Conservation (phyloP, 2,329 filamentous ascomycete species). For the Ascocoryne sarcoides region DNA sequence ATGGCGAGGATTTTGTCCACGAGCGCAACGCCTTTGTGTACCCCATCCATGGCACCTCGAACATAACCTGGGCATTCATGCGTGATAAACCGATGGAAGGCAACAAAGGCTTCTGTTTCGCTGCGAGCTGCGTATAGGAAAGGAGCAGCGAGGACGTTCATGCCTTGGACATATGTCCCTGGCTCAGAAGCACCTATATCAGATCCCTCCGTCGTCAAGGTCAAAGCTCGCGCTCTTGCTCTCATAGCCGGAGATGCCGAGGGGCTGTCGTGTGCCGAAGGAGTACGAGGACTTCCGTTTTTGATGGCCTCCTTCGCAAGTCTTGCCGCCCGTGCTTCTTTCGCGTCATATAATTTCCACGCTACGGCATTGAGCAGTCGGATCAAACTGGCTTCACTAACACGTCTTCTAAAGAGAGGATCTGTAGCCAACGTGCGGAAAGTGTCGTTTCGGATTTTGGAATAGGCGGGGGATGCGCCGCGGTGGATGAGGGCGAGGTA, state of each 20-base stretch:
- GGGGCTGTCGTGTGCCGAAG: constrained; percentile 23
- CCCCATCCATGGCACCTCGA: constrained; percentile 91
- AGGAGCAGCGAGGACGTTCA: constrained; percentile 95
- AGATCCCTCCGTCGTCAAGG: constrained; percentile 51
- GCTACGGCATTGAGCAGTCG: constrained; percentile 90
- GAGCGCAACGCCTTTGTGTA: constrained; percentile 82
- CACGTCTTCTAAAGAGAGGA: constrained; percentile 88
- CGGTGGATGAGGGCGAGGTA: constrained; percentile 89
- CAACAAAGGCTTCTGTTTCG: constrained; percentile 88
- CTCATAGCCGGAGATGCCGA: constrained; percentile 28
- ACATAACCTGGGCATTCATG: constrained; percentile 89
- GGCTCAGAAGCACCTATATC: constrained; percentile 54
- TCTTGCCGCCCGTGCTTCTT: constrained; percentile 32
- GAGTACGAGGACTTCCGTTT: constrained; percentile 16
- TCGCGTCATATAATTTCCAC: constrained; percentile 82
- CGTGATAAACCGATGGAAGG: constrained; percentile 82
- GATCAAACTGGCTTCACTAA: constrained; percentile 91
- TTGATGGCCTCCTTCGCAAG: constrained; percentile 8
- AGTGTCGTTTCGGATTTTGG: constrained; percentile 97
- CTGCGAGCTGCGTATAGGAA: constrained; percentile 92
- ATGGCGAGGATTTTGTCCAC: constrained; percentile 89
- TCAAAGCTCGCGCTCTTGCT: constrained; percentile 43
- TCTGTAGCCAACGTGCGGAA: constrained; percentile 95
- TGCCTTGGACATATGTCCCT: constrained; percentile 92
- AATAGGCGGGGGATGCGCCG: constrained; percentile 86